Base-by-base conservation (phyloP, 164 flowering plant species). In the Cinnamomum chago region DNA sequence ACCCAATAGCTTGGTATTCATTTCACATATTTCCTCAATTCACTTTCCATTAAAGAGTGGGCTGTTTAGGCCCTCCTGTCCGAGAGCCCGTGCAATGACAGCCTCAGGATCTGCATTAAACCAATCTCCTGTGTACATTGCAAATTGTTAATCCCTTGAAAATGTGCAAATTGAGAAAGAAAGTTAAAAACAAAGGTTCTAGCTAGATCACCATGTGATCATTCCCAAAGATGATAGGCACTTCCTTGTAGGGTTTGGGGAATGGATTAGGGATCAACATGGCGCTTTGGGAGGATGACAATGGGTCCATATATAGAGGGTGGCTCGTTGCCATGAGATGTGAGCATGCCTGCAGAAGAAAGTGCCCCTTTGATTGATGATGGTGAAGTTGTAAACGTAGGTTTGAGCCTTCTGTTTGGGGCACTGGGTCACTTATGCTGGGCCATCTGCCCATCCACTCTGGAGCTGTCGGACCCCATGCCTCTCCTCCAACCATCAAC, bases 371-470 rank as follows among this genome's bases (percentile, higher is more conserved):
- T 90, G 93, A 17, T 86, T 85, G 0, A 75, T 77, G 10, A 90
- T 76, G 6, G 88, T 88, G 88, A 79, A 88, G 80, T 88, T 87
- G 82, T 89, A 87, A 0, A 83, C 81, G 74, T 88, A 88, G 23
- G 66, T 69, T 71, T 86, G 88, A 22, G 88, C 90, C 0, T 82
- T 84, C 30, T 87, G 93, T 52, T 87, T 90, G 5, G 89, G 93
- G 70, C 91, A 90, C 70, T 88, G 93, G 18, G 92, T 87, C 1
- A 89, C 66, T 58, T 87, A 88, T 5, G 87, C 84, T 14, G 90
- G 89, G 23, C 92, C 90, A 77, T 89, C 91, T 0, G 85, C 81
- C 91, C 90, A 88, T 33, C 92, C 91, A 52, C 82, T 87, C 23
- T 72, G 76, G 2, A 86, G 80, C 74, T 90, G 93, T 62, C 90